These are phyloP conservation scores for Pelargonium australe DNA, from an alignment of 441 rosid species.

Conservation along the genomic window DNA sequence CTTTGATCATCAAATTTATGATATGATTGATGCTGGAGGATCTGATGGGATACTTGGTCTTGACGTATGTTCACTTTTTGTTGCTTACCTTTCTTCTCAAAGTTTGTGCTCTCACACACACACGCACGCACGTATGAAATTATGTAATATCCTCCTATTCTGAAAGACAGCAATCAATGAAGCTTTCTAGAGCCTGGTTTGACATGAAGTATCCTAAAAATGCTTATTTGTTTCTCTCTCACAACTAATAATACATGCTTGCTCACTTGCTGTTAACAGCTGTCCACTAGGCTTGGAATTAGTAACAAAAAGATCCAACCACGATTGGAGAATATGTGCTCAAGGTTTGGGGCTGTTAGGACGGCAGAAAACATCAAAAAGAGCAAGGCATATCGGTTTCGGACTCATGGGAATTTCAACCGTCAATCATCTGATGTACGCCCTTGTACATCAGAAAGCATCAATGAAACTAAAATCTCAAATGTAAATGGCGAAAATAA, in stretches of 20 bases:
- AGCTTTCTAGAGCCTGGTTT: conserved; percentile 5
- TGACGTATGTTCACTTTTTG: conserved; percentile 48
- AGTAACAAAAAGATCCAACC: conserved; percentile 72
- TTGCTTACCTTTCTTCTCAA: conserved; percentile 11
- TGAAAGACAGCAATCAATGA: background rate
- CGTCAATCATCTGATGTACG: conserved; percentile 38
- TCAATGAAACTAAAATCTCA: conserved; percentile 26
- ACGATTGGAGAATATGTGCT: conserved; percentile 57
- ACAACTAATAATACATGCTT: conserved; percentile 9
- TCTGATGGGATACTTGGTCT: conserved; percentile 59
- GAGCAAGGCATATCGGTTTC: conserved; percentile 60
- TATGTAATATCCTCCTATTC: background rate
- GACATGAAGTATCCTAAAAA: background rate
- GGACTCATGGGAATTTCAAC: conserved; percentile 58
- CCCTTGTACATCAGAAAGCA: conserved; percentile 33
- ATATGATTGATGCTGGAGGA: conserved; percentile 78
- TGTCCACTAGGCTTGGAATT: conserved; percentile 73
- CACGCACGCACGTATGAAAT: background rate
- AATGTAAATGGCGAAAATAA: conserved; percentile 26
- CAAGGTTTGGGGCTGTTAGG: conserved; percentile 67
- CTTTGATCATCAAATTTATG: conserved; percentile 81
- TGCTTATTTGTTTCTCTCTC: background rate
- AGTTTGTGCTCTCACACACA: background rate
- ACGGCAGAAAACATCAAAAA: conserved; percentile 66
- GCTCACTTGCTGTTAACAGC: conserved; percentile 38